phyloP scores from a whole-genome alignment of 805 yeast genomes.

The Nakazawaea laoshanensis region DNA sequence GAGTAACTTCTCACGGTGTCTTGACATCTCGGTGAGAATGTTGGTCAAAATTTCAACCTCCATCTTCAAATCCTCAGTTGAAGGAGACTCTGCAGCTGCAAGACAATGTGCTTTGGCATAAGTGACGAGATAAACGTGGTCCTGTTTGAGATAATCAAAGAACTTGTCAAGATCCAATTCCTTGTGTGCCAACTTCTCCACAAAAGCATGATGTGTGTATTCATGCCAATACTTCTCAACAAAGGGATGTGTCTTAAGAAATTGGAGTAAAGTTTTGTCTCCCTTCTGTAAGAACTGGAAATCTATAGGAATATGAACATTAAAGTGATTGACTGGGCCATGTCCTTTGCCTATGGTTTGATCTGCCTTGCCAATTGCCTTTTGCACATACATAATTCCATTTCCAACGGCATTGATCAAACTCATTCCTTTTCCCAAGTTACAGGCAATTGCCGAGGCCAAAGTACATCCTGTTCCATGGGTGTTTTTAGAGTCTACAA shows the following conservation, averaged over 20 bases:
- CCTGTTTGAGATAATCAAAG: constrained; percentile 41
- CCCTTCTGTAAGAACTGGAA: constrained; percentile 11
- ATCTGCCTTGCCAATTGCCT: constrained; percentile 41
- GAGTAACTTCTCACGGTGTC: constrained; percentile 43
- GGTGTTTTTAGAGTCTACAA: constrained; percentile 40
- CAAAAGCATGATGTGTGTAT: constrained; percentile 58
- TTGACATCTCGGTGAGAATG: constrained; percentile 45
- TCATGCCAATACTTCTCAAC: constrained; percentile 47
- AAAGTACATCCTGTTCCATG: constrained; percentile 90
- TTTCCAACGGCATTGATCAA: constrained; percentile 41
- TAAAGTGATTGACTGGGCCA: constrained; percentile 69
- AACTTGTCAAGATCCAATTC: constrained; percentile 41
- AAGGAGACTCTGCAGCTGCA: constrained; percentile 56
- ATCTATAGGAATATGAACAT: constrained; percentile 6
- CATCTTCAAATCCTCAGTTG: constrained; percentile 37
- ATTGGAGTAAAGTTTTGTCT: constrained; percentile 35
- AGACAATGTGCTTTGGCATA: constrained; percentile 60
- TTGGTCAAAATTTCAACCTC: constrained; percentile 42
- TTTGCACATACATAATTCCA: constrained; percentile 58
- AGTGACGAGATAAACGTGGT: constrained; percentile 59
- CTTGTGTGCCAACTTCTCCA: constrained; percentile 42
- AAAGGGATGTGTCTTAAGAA: constrained; percentile 45
- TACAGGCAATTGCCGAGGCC: constrained; percentile 70
- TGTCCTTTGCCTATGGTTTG: constrained; percentile 39
- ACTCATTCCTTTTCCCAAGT: constrained; percentile 46